A percentile compares a stretch with the other conserved stretches of the same genome.
Conservation (phyloP, 495 filamentous ascomycete genomes). For the Penicillium turbatum region DNA sequence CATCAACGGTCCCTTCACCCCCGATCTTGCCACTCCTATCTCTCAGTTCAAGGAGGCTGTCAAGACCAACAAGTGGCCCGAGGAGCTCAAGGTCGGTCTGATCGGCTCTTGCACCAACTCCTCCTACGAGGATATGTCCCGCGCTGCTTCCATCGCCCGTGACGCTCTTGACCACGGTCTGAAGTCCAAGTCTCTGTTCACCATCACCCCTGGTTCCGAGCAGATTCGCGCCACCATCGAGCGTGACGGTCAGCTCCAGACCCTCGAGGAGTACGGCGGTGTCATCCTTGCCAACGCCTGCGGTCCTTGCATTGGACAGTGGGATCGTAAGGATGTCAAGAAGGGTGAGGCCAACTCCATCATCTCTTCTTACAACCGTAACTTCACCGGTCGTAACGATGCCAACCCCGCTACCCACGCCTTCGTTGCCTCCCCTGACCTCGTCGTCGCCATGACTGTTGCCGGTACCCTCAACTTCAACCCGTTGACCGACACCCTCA, state of each 20-base stretch:
- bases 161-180: constrained; percentile 92
- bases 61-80: constrained; percentile 90
- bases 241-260: constrained; percentile 91
- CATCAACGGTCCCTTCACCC: constrained; percentile 99
- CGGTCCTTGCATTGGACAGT: constrained; percentile 78
- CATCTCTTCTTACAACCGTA: constrained; percentile 95
- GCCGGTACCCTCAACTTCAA: constrained; percentile 95
- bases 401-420: constrained; percentile 98
- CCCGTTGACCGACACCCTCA: constrained; percentile 87
- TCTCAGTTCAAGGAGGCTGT: constrained; percentile 96
- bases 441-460: constrained; percentile 87
- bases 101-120: constrained; percentile 99
- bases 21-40: constrained; percentile 95
- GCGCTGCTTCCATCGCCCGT: constrained; percentile 88
- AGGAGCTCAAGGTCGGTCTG: constrained; percentile 91
- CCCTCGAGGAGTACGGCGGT: constrained; percentile 96
- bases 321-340: constrained; percentile 91
- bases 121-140: constrained; percentile 98
- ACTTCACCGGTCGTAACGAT: constrained; percentile 99
- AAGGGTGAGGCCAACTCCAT: constrained; percentile 98
- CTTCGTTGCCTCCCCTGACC: constrained; percentile 97
- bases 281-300: constrained; percentile 96
- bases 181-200: constrained; percentile 91
- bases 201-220: constrained; percentile 94
- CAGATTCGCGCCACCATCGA: constrained; percentile 95